Base-by-base conservation (phyloP, 2,329 filamentous ascomycete species). In the Colletotrichum graminicola region DNA sequence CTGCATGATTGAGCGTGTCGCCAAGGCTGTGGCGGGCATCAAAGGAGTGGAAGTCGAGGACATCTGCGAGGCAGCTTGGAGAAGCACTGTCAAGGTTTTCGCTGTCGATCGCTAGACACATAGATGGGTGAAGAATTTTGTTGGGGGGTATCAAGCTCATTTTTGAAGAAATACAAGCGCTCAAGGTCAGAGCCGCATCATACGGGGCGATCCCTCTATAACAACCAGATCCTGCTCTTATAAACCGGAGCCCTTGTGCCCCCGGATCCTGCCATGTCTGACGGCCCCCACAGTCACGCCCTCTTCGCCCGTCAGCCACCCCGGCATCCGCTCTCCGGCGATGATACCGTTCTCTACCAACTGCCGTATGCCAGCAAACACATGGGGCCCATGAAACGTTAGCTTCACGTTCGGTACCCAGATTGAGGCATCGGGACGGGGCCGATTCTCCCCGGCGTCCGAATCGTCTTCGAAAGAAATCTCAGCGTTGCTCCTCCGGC, bases 231-330 rank as follows among this genome's bases (percentile, higher is more conserved):
- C 39, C 41, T 26, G 10, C n/a, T 23, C 16, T 80, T 74, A 88
- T 70, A 90, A 71, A 1, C 88, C 87, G 1, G 87, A 88, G 6
- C 88, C 88, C 72, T 86, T 89, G 76, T 87, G 82, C 1, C 87
- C 89, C 54, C 82, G 82, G 76, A 94, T 90, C 73, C 90, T 85
- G 2, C 94, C 93, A 70, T 89, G 80, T 74, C 86, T 87, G 5
- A 97, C 89, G 36, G 89, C 87, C 0, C 93, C 92, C 47, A 91
- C 86, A 64, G 93, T 96, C 6, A 96, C 90, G 0, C 91, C 92
- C 55, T 94, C 92, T 77, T 97, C 94, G 2, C 94, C 94, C 1
- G 94, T 96, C 91, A 97, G 92, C 94, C 94, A 97, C 0, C 92
- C 92, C 0, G 94, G 94, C 92, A 97, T 95, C 66, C 85, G 88